phyloP scores from a whole-genome alignment of 2,329 filamentous ascomycete species.

The Fusarium haematococcum region DNA sequence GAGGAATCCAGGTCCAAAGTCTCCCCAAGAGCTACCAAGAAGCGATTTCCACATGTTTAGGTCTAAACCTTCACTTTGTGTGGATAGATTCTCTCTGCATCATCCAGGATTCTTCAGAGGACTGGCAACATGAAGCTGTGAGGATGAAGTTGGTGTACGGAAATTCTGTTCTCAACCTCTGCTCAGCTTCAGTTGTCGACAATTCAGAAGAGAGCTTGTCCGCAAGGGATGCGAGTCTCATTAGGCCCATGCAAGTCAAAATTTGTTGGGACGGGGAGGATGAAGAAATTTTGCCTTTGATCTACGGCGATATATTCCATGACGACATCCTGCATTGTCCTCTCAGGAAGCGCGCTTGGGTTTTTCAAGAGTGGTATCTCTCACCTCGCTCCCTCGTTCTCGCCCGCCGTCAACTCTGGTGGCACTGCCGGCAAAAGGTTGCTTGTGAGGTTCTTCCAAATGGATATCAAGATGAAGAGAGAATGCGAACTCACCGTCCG shows the following conservation, averaged over 20 bases:
- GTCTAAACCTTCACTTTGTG: not conserved
- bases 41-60: not conserved
- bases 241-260: not conserved
- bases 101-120: not conserved
- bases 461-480: not conserved
- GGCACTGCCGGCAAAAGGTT: not conserved
- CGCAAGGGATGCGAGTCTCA: not conserved
- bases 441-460: not conserved
- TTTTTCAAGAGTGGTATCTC: not conserved
- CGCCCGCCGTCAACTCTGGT: not conserved
- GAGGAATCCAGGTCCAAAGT: not conserved
- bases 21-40: not conserved
- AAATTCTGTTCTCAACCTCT: not conserved
- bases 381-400: not conserved
- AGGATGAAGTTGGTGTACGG: not conserved
- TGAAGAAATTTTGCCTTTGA: not conserved
- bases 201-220: not conserved
- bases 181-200: not conserved
- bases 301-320: not conserved
- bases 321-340: not conserved
- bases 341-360: not conserved
- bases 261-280: not conserved
- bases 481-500: not conserved
- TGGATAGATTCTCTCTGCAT: not conserved
- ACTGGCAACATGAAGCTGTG: not conserved